Evolutionary conservation across 108 stramenopile genomes (phyloP), one percentile per base, ranked within the genome.

Genomic region (Aurantiochytrium sp.): DNA sequence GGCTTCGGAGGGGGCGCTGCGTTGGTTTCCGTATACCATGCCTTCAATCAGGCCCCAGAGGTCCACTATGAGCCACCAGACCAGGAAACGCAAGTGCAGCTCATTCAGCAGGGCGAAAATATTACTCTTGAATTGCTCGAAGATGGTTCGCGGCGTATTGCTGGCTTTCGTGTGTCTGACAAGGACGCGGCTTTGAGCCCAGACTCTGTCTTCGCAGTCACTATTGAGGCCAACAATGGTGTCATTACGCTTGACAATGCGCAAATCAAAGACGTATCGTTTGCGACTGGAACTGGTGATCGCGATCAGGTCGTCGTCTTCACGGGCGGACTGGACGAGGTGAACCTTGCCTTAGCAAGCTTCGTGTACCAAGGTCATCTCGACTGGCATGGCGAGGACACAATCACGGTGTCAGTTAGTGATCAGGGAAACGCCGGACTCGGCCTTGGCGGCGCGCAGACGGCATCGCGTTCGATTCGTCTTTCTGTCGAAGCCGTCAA

Each of bases 1-100:
- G 90, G 90, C 44, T 91, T 88, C 28, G 90, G 76, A 8, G 76
- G 76, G 12, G 76, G 76, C 45, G 49, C 76, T 12, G 51, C 76
- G 12, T 45, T 83, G 6, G 25, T 83, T 0, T 53, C 76, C 25
- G 28, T 83, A 16, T 83, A 83, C 4, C 76, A 83, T 2, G 51
- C 88, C 35, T 47, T 49, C 47, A 58, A 88, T 10, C 60, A 88
- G 64, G 44, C 44, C 72, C 44, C 88, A 19, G 29, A 42, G 43
- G 88, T 88, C 14, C 44, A 25, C 23, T 44, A n/a, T 25, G 89
- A 87, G 60, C 89, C 71, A 5, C 14, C 60, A 71, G 47, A 90
- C 19, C 23, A 29, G 23, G 87, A 49, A 12, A 25, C 42, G 10
- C 21, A 60, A 19, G 28, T 47, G 14, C 51, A 5, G 10, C 25